Conservation (phyloP, 2,329 filamentous ascomycete species). For the Phaeosphaeriaceae sp. region DNA sequence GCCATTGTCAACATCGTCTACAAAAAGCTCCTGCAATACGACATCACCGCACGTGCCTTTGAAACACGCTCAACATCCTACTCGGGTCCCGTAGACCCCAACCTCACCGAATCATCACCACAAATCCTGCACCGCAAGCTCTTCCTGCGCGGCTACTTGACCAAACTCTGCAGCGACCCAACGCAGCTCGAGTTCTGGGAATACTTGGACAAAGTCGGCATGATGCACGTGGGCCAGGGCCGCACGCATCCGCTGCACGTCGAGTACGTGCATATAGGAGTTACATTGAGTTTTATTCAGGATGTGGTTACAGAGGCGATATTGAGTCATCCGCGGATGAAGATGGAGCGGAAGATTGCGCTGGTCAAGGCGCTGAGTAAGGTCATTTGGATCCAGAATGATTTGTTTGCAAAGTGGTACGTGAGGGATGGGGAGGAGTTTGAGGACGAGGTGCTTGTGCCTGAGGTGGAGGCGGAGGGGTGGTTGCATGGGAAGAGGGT, state of each 20-base stretch:
- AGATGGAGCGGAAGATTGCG: slow-evolving; percentile 72
- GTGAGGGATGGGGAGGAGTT: slow-evolving; percentile 72
- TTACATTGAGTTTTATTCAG: slow-evolving; percentile 75
- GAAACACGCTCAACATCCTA: slow-evolving; percentile 66
- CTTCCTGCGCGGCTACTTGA: slow-evolving; percentile 77
- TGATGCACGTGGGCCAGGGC: slow-evolving; percentile 68
- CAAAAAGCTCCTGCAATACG: slow-evolving; percentile 79
- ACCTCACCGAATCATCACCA: slow-evolving; percentile 71
- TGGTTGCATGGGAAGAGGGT: slow-evolving; percentile 35
- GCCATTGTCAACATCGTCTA: slow-evolving; percentile 86
- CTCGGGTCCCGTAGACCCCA: slow-evolving; percentile 70
- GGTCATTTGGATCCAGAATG: slow-evolving; percentile 88
- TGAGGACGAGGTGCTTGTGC: slow-evolving; percentile 52
- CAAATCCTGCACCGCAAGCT: slow-evolving; percentile 80
- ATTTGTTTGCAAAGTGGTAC: slow-evolving; percentile 85
- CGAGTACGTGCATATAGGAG: slow-evolving; percentile 81
- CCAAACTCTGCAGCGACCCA: slow-evolving; percentile 76
- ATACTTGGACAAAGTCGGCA: slow-evolving; percentile 82
- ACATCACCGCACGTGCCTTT: slow-evolving; percentile 82
- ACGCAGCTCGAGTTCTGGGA: slow-evolving; percentile 81
- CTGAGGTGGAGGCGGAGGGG: slow-evolving; percentile 43
- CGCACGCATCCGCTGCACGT: slow-evolving; percentile 77
- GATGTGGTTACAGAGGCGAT: slow-evolving; percentile 80
- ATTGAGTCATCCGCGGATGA: slow-evolving; percentile 72
- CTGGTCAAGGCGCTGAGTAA: slow-evolving; percentile 79